phyloP scores from a whole-genome alignment of 495 filamentous ascomycete genomes.

The Neurospora intermedia region DNA sequence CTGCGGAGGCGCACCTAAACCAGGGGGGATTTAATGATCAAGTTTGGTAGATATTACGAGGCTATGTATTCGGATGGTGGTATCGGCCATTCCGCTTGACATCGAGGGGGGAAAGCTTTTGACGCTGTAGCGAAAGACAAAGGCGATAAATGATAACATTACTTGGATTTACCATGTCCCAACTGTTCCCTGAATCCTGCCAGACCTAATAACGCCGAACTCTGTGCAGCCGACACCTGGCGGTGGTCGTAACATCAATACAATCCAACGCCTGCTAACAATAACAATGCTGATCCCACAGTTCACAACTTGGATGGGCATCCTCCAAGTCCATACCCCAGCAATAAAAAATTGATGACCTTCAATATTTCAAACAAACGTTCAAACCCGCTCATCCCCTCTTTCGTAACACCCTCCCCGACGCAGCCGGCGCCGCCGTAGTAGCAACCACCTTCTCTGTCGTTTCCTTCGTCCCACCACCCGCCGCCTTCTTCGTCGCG shows the following conservation, averaged over 20 bases:
- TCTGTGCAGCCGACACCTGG: neutral
- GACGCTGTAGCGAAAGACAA: neutral
- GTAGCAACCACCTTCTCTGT: conserved; percentile 15
- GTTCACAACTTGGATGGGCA: neutral
- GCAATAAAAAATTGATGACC: neutral
- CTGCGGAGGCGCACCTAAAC: neutral
- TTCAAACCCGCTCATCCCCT: conserved; percentile 22
- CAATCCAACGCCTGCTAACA: neutral
- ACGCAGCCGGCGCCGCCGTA: neutral
- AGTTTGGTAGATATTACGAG: neutral
- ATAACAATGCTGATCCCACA: neutral
- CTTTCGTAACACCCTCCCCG: conserved; percentile 40
- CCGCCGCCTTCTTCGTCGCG: conserved; percentile 21
- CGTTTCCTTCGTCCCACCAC: conserved; percentile 28
- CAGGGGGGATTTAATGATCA: neutral
- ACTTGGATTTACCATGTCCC: neutral
- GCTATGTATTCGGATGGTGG: neutral
- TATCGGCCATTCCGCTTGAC: neutral
- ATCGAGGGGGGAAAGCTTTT: neutral
- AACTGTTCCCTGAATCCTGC: neutral
- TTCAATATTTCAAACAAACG: no score
- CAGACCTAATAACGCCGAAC: neutral
- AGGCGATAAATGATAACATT: neutral
- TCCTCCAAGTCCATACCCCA: neutral
- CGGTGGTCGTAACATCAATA: neutral